Evolutionary conservation across 495 filamentous ascomycete species (phyloP), one percentile per base, ranked within the genome.

Genomic region (Neurospora tetraspora): DNA sequence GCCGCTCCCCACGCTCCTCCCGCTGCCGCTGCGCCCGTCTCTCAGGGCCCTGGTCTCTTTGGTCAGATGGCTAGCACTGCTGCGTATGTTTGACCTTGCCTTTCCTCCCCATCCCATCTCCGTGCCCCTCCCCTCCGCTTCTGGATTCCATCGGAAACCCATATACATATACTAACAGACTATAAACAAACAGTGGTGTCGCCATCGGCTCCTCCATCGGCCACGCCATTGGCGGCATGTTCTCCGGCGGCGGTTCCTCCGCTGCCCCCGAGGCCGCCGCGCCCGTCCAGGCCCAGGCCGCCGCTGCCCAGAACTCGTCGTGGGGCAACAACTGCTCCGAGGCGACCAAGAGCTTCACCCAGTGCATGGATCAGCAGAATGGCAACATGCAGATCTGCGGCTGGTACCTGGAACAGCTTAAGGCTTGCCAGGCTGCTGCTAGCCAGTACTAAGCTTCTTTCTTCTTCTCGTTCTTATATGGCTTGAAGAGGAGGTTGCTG

Each of bases 361-460:
- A 91, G 83, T 99, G 96, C 88, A 89, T 99, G 89, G 94, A 98
- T 79, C 91, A 99, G 77, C 91, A 99, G 82, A 82, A 89, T 77
- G 96, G 96, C 72, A 91, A 96, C 81, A 90, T 98, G 91, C 90
- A 92, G 81, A 97, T 97, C 77, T 99, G 96, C 85, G 90, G 91
- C 74, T 99, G 96, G 96, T 99, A 99, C 81, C 82, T 99, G 77
- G 95, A 98, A 82, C 96, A 99, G 88, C 85, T 99, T 81, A 97
- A 97, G 88, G 93, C 95, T 70, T 98, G 95, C 88, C 95, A 98
- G 88, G 84, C 86, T 77, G 93, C 94, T 77, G 92, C 95, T 70
- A 91, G 86, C 83, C 91, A 90, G 80, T 97, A 96, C 85, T 97
- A 93, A 82, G 72, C 27, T 68, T 34, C 38, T 39, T 38, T 38